Base-by-base conservation (phyloP, 345 rosid genomes). In the Microthlaspi erraticum region DNA sequence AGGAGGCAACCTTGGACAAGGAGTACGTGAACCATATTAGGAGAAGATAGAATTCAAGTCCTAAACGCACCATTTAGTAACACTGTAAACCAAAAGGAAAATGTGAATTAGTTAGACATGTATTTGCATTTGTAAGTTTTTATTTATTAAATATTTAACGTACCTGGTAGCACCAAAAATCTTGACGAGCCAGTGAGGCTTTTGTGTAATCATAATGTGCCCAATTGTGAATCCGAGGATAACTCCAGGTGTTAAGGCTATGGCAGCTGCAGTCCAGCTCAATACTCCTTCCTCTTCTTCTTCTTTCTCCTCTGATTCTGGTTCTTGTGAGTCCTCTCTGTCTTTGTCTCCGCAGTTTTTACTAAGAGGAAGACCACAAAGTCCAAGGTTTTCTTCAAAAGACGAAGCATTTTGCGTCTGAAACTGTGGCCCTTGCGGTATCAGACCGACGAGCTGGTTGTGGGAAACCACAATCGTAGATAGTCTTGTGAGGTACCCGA, bases 131-230 rank as follows among this genome's bases (percentile, higher is more conserved):
- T 10, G 19, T 31, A 26, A 2, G 33, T 23, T 23, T 20, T 2
- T 10, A 2, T 6, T 8, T 0, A n/a, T 5, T 32, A 6, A 50
- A 50, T 20, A 14, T 53, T 32, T 12, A 32, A 14, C 39, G 33
- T 54, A 54, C 41, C 60, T 54, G 7, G 5, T 55, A 26, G 14
- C 26, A 42, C 23, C 12, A 34, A 26, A 17, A 17, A 56, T 56
- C 29, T 32, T 39, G 8, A 45, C 7, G 68, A 63, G 7, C 55
- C 55, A 63, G 20, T 63, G 42, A 45, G 53, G 55, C 11, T 17
- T 63, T 32, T 18, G 18, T 48, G 66, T 17, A 64, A 38, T 3
- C 12, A 48, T 18, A 9, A 65, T 53, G 61, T 49, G 13, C 32
- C 12, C 54, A 50, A 12, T 50, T 5, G 31, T 50, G 8, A 23